Evolutionary conservation across 2,329 filamentous ascomycete genomes (phyloP).

Genomic region (Akanthomyces uredinophilus): DNA sequence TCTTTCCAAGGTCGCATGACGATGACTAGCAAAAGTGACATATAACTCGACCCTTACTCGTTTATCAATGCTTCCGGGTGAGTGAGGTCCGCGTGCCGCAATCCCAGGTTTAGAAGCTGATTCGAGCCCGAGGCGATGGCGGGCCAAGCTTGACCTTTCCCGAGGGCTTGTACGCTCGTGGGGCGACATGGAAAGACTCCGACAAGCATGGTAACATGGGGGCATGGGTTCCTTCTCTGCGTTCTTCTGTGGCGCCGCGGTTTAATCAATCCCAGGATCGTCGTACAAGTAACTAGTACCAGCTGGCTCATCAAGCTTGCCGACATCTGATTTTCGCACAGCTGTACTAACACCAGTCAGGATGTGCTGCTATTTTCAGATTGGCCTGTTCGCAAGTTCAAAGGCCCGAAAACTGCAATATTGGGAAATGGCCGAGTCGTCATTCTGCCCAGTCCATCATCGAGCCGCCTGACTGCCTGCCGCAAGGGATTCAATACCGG

Average conservation of each 20-base stretch:
- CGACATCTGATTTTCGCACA: not conserved
- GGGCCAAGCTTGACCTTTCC: slow-evolving; percentile 1
- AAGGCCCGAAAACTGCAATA: not conserved
- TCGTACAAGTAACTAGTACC: not conserved
- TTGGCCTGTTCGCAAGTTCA: not conserved
- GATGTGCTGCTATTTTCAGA: not conserved
- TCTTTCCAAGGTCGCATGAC: not conserved
- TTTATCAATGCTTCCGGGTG: not conserved
- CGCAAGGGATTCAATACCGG: not conserved
- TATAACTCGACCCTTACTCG: not conserved
- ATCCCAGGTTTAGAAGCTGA: slow-evolving; percentile 4
- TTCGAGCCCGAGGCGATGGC: not conserved
- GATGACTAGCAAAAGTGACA: not conserved
- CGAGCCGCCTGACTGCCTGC: not conserved
- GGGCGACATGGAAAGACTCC: slow-evolving; percentile 8
- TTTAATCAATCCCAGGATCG: not conserved
- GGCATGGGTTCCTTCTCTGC: not conserved
- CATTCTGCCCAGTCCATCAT: not conserved
- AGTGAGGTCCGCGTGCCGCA: not conserved
- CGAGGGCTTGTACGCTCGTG: not conserved
- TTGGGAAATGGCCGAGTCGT: not conserved
- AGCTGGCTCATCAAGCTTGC: not conserved
- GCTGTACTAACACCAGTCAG: not conserved
- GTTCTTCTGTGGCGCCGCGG: not conserved
- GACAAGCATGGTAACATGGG: not conserved